Percentiles rank a stretch among this genome's conserved stretches.
phyloP scores from a whole-genome alignment of 2,329 filamentous ascomycete genomes.

The Scortechinia acanthostroma region DNA sequence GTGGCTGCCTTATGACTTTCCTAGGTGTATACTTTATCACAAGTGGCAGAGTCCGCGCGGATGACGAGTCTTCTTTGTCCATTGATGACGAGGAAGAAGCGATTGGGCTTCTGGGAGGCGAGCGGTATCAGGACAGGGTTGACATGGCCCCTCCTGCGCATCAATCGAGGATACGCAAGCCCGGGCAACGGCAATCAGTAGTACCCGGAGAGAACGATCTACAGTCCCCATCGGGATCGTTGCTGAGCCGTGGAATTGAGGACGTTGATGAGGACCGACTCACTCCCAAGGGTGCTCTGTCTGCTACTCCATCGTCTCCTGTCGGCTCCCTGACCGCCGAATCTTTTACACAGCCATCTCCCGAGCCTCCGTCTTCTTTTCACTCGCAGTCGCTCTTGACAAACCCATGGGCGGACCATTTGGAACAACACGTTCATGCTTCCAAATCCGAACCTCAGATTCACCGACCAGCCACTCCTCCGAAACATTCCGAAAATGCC shows the following conservation, averaged over 20 bases:
- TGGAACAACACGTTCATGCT: neutral
- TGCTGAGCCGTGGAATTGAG: neutral
- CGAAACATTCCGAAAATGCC: neutral
- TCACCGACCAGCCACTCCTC: neutral
- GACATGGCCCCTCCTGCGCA: neutral
- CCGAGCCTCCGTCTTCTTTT: neutral
- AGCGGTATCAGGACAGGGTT: neutral
- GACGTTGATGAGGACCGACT: neutral
- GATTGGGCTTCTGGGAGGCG: neutral
- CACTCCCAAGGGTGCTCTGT: neutral
- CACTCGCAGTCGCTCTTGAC: neutral
- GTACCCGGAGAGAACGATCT: neutral
- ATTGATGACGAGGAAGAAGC: constrained; percentile 40
- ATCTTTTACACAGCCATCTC: neutral
- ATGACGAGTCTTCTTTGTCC: constrained; percentile 19
- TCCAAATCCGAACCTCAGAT: neutral
- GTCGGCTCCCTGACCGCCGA: neutral
- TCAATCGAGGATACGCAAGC: neutral
- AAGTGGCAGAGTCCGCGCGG: constrained; percentile 60
- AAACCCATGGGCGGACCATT: neutral
- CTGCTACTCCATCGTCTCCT: neutral
- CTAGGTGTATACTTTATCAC: constrained; percentile 96
- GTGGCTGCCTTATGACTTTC: constrained; percentile 86
- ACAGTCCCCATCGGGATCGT: neutral
- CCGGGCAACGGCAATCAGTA: neutral